These are phyloP conservation scores for Amorphotheca resinae DNA, from an alignment of 495 filamentous ascomycete species.

Conservation along the genomic window DNA sequence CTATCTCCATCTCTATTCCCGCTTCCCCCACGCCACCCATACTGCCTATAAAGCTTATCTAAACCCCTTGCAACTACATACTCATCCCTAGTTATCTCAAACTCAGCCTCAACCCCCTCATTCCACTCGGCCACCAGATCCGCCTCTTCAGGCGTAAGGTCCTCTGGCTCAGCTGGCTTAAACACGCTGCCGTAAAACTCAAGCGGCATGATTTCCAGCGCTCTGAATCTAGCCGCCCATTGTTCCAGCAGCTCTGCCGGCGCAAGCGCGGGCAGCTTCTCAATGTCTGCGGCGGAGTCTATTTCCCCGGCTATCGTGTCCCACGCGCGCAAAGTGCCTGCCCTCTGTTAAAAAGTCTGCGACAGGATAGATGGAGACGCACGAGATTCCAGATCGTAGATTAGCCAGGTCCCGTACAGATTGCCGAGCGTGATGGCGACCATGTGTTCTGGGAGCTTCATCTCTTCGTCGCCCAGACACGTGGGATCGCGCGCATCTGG, in stretches of 20 bases:
- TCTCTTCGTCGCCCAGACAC: neutral
- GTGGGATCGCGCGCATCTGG: neutral
- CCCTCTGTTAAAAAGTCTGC: neutral
- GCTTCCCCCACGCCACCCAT: neutral
- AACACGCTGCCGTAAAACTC: neutral
- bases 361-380: neutral
- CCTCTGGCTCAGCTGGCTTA: neutral
- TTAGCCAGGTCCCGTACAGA: neutral
- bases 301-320: neutral
- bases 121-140: neutral
- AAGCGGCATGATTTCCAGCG: neutral
- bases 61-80: neutral
- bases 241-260: neutral
- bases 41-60: neutral
- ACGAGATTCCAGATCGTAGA: slow-evolving; percentile 1
- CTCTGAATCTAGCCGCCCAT: neutral
- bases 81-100: neutral
- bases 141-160: neutral
- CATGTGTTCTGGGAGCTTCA: neutral
- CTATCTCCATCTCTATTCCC: too few relatives aligned
- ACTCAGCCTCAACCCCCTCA: neutral
- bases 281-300: neutral
- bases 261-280: neutral
- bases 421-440: neutral
- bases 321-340: neutral